These are phyloP conservation scores for Gymnopilus junonius DNA, from an alignment of 768 basidiomycete genomes.

Conservation along the genomic window DNA sequence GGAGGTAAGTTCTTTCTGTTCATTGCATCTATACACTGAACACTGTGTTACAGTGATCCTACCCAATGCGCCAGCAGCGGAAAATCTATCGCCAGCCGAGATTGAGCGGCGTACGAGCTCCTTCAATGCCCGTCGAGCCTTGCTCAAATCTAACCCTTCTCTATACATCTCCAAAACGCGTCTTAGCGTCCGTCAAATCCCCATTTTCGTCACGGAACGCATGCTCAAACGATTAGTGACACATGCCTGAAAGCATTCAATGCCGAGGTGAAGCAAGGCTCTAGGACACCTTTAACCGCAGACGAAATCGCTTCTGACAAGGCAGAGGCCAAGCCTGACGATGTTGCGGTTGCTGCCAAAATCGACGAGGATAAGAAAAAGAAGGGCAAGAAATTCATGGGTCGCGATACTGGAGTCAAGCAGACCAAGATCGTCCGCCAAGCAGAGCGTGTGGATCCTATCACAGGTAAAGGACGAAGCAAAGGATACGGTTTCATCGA, in stretches of 20 bases:
- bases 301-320: constrained; percentile 65
- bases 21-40: background rate
- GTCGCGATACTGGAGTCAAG: constrained; percentile 55
- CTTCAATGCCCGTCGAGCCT: constrained; percentile 80
- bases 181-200: constrained; percentile 91
- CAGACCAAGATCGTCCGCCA: constrained; percentile 95
- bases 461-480: constrained; percentile 86
- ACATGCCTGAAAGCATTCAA: constrained; percentile 84
- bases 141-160: constrained; percentile 91
- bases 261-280: constrained; percentile 68
- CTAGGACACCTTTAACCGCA: constrained; percentile 59
- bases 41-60: constrained; percentile 71
- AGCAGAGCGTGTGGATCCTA: constrained; percentile 83
- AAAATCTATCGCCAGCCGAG: constrained; percentile 69
- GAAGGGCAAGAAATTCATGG: constrained; percentile 37
- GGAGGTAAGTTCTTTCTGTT: constrained; percentile 60
- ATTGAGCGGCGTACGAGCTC: constrained; percentile 85
- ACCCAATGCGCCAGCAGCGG: constrained; percentile 83
- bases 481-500: constrained; percentile 98
- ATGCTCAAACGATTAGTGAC: constrained; percentile 86
- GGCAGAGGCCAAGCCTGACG: constrained; percentile 17
- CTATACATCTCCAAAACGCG: constrained; percentile 95
- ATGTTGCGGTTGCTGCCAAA: constrained; percentile 16
- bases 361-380: constrained; percentile 33
- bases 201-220: constrained; percentile 87